Percentiles rank a stretch among this genome's conserved stretches.
Conservation (phyloP, 2,329 filamentous ascomycete genomes). For the Stachybotrys chlorohalonatus region DNA sequence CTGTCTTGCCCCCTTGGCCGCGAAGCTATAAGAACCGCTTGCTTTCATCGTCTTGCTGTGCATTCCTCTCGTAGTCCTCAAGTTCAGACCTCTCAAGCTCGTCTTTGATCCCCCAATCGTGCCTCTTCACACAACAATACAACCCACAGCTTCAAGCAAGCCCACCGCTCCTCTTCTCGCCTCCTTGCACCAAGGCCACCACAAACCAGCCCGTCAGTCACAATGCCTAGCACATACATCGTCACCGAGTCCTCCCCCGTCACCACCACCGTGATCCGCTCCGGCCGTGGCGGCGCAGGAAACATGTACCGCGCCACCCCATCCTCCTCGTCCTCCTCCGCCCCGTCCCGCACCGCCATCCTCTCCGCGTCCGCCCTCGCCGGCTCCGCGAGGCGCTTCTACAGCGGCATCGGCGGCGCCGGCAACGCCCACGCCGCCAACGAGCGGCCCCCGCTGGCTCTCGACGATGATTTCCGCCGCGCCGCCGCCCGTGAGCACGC, state of each 20-base stretch:
- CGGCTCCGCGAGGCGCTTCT: constrained; percentile 40
- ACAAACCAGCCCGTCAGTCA: constrained; percentile 3
- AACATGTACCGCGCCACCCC: constrained; percentile 44
- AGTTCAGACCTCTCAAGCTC: too few relatives aligned
- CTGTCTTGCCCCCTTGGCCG: too few relatives aligned
- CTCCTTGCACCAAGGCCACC: constrained; percentile 2
- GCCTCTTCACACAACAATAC: neutral
- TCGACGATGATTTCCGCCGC: constrained; percentile 36
- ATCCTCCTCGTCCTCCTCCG: constrained; percentile 30
- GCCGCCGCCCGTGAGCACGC: constrained; percentile 30
- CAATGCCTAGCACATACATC: constrained; percentile 20
- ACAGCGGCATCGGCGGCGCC: constrained; percentile 57
- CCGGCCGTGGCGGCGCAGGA: constrained; percentile 46
- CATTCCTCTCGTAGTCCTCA: too few relatives aligned
- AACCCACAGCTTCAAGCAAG: neutral
- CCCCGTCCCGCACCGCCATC: constrained; percentile 33
- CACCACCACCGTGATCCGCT: constrained; percentile 30
- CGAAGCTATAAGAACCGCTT: too few relatives aligned
- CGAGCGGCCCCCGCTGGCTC: constrained; percentile 37
- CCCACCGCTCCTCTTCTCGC: neutral
- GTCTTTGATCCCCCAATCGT: too few relatives aligned
- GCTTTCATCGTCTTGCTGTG: too few relatives aligned
- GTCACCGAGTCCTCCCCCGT: constrained; percentile 22
- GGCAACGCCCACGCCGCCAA: constrained; percentile 48
- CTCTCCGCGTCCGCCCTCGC: constrained; percentile 30